Evolutionary conservation across 2,329 filamentous ascomycete species (phyloP).

Genomic region (Exophiala mesophila): DNA sequence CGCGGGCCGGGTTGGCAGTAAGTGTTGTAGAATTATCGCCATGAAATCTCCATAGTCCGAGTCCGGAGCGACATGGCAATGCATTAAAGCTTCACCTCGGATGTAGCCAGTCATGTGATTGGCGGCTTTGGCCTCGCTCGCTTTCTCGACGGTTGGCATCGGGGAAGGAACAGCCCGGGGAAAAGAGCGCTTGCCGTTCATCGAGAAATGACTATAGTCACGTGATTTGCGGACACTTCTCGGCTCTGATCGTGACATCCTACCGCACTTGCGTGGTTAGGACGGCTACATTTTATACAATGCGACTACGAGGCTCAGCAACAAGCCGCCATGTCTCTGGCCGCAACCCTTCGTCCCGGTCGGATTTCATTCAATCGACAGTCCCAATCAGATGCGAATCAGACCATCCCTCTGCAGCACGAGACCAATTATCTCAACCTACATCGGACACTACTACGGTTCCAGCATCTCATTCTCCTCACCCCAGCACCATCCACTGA

Average conservation of each 20-base stretch:
- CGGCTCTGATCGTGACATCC: no score
- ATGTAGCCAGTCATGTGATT: neutral
- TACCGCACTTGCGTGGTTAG: no score
- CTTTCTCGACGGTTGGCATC: no score
- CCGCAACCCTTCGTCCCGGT: neutral
- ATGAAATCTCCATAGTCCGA: neutral
- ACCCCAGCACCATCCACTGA: neutral
- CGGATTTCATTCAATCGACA: neutral
- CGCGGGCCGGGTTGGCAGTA: no score
- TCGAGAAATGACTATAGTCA: no score
- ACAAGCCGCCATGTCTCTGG: constrained; percentile 1
- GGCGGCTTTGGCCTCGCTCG: no score
- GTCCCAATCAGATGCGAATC: neutral
- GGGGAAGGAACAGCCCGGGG: no score
- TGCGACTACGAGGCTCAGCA: no score
- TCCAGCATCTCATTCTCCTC: constrained; percentile 40
- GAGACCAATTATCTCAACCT: constrained; percentile 35
- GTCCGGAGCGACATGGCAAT: neutral
- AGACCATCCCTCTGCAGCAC: constrained; percentile 17
- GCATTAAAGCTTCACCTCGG: neutral
- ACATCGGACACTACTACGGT: constrained; percentile 38
- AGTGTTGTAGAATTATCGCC: neutral
- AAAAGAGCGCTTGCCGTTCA: no score
- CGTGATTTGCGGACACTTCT: no score
- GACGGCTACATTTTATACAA: no score